Base-by-base conservation (phyloP, 1,284 basidiomycete genomes). In the Anthracocystis panici-leucophaei region DNA sequence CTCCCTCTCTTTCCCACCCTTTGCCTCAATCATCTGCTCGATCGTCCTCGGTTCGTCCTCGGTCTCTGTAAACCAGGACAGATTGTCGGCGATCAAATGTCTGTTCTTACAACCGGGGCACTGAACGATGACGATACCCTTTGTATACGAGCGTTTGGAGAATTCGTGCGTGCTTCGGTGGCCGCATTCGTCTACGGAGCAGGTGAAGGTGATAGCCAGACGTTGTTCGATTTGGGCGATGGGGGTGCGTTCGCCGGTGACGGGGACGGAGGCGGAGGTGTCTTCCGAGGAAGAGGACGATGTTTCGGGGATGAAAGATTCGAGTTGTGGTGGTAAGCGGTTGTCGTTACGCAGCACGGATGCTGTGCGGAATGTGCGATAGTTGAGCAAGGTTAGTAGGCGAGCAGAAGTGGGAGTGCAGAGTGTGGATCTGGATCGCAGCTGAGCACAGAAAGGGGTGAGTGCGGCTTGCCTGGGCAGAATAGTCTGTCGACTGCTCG, bases 61-160 rank as follows among this genome's bases (percentile, higher is more conserved):
- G 3, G 52, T 61, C 35, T 84, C 68, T 18, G 75, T 82, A 51
- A 85, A 85, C 83, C 83, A 85, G 16, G 70, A 75, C 21, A 85
- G 71, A 46, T 85, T 80, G 57, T 85, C 83, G 1, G 83, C 83
- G 44, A 85, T 85, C n/a, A 85, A 55, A 51, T 85, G 83, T 14
- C 94, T 87, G 82, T 93, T 94, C 81, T 93, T 91, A 86, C 96
- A 98, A 18, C 90, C 90, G 1, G 95, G 94, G 86, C 96, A 98
- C 83, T 96, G 90, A 0, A 97, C 90, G 33, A 99, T 88, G 1
- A 98, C 95, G 59, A 98, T 92, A 0, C 96, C 96, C 51, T 89
- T 90, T 80, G 92, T 89, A 85, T 98, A 99, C 29, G 92, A 90
- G 38, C 90, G 88, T 83, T 91, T 92, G 11, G 92, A 89, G 83